Percentiles rank a stretch among this genome's conserved stretches.
These are phyloP conservation scores for Barbatosphaeria neglecta DNA, from an alignment of 495 filamentous ascomycete genomes.

Conservation along the genomic window DNA sequence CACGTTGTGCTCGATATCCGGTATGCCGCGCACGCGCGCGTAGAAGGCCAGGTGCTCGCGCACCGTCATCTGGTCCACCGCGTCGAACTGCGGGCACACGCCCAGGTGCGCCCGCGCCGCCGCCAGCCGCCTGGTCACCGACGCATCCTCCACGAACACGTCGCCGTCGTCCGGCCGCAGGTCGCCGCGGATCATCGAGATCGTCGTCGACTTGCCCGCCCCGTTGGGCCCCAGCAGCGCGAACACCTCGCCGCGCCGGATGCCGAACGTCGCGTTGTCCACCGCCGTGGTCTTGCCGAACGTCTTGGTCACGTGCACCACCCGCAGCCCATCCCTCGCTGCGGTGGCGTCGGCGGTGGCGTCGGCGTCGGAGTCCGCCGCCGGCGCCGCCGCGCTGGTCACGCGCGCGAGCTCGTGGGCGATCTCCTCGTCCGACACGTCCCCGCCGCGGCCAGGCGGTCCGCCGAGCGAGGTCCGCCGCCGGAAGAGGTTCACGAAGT, in stretches of 20 bases:
- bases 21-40: conserved; percentile 56
- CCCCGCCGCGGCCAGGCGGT: conserved; percentile 7
- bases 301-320: conserved; percentile 63
- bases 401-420: conserved; percentile 33
- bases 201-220: conserved; percentile 78
- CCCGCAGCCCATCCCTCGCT: conserved; percentile 55
- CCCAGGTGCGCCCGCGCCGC: conserved; percentile 60
- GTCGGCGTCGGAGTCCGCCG: too few species aligned
- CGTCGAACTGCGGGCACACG: conserved; percentile 66
- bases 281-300: conserved; percentile 64
- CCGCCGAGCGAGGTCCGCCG: conserved; percentile 10
- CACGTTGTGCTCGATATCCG: conserved; percentile 52
- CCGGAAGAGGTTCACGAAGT: conserved; percentile 27
- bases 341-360: conserved; percentile 26
- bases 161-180: conserved; percentile 56
- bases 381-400: conserved; percentile 24
- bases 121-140: conserved; percentile 51
- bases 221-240: conserved; percentile 81
- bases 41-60: conserved; percentile 64
- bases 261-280: conserved; percentile 70
- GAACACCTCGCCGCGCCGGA: conserved; percentile 68
- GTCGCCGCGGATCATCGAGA: conserved; percentile 77
- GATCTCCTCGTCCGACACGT: conserved; percentile 32
- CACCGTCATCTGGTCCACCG: conserved; percentile 59
- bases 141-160: conserved; percentile 62